Evolutionary conservation across 352 stramenopile genomes (phyloP).

Genomic region (Plasmopara muralis): DNA sequence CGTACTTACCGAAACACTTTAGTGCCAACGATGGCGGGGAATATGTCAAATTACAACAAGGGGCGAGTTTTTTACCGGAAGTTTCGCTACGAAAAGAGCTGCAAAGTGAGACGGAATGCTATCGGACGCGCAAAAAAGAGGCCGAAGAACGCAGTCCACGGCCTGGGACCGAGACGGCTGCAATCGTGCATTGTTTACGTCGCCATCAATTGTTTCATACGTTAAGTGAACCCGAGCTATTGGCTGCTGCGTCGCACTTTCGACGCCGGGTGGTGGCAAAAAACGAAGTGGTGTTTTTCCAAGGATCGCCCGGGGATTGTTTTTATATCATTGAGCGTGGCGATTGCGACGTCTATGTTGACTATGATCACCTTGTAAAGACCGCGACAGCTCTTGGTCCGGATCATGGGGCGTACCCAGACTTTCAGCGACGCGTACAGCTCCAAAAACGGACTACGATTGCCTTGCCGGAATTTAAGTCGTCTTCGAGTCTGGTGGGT

Average conservation of each 20-base stretch:
- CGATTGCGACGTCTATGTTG: slow-evolving; percentile 77
- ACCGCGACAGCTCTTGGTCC: too few relatives aligned
- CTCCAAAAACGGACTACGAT: slow-evolving; percentile 65
- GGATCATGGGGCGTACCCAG: too few relatives aligned
- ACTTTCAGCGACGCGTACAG: slow-evolving; percentile 13
- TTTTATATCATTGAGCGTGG: slow-evolving; percentile 80
- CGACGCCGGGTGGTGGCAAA: slow-evolving; percentile 42
- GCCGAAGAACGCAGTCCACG: slow-evolving; percentile 25
- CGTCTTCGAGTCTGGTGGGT: slow-evolving; percentile 47
- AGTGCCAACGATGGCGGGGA: slow-evolving; percentile 32
- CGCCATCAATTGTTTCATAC: slow-evolving; percentile 80
- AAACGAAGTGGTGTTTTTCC: slow-evolving; percentile 81
- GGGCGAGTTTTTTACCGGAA: slow-evolving; percentile 60
- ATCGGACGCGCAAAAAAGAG: slow-evolving; percentile 28
- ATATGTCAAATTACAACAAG: slow-evolving; percentile 77
- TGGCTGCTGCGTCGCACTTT: slow-evolving; percentile 48
- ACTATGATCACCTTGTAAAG: slow-evolving; percentile 56
- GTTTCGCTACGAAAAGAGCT: slow-evolving; percentile 52
- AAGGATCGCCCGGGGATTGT: slow-evolving; percentile 62
- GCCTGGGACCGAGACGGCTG: slow-evolving; percentile 26
- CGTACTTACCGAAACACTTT: slow-evolving; percentile 86
- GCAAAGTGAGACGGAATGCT: slow-evolving; percentile 24
- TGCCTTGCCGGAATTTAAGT: slow-evolving; percentile 59
- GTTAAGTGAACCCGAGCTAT: slow-evolving; percentile 58
- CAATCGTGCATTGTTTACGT: slow-evolving; percentile 61